Percentiles rank a stretch among this genome's conserved stretches.
phyloP scores from a whole-genome alignment of 2,329 filamentous ascomycete genomes.

The Paraphoma chrysanthemicola region DNA sequence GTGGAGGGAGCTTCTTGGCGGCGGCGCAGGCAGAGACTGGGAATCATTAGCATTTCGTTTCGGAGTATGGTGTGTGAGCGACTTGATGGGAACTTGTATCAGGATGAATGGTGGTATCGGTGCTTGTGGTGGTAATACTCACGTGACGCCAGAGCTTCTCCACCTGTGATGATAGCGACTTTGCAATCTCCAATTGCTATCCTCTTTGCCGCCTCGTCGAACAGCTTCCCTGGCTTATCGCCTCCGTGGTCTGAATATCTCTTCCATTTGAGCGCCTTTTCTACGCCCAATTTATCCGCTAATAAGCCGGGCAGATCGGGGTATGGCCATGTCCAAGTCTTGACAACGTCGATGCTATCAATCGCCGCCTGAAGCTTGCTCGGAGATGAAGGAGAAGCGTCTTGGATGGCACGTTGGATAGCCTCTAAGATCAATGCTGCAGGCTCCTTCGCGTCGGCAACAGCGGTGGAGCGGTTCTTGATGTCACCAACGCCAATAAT shows the following conservation, averaged over 20 bases:
- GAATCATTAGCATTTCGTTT: not conserved
- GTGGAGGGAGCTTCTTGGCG: slow-evolving; percentile 62
- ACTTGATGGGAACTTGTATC: too few relatives aligned
- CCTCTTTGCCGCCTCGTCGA: slow-evolving; percentile 69
- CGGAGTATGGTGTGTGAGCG: not conserved
- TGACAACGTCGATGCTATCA: slow-evolving; percentile 67
- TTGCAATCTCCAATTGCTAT: slow-evolving; percentile 62
- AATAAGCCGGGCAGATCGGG: slow-evolving; percentile 64
- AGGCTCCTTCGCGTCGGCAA: slow-evolving; percentile 65
- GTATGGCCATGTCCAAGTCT: slow-evolving; percentile 72
- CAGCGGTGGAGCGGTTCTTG: slow-evolving; percentile 61
- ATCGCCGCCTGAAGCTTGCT: slow-evolving; percentile 54
- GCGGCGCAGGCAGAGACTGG: slow-evolving; percentile 60
- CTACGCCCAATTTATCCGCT: slow-evolving; percentile 56
- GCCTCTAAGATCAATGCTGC: slow-evolving; percentile 65
- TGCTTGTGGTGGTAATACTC: slow-evolving; percentile 22
- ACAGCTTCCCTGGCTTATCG: slow-evolving; percentile 66
- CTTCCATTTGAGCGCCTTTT: slow-evolving; percentile 54
- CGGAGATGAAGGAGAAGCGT: slow-evolving; percentile 51
- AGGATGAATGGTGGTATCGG: not conserved
- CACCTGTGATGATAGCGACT: slow-evolving; percentile 67
- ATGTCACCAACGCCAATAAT: slow-evolving; percentile 70
- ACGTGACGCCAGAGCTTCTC: slow-evolving; percentile 69
- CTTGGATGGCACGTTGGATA: slow-evolving; percentile 59
- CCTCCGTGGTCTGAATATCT: slow-evolving; percentile 67